Base-by-base conservation (phyloP, 176 grass and related monocot genomes). In the Pontederia paniculata region DNA sequence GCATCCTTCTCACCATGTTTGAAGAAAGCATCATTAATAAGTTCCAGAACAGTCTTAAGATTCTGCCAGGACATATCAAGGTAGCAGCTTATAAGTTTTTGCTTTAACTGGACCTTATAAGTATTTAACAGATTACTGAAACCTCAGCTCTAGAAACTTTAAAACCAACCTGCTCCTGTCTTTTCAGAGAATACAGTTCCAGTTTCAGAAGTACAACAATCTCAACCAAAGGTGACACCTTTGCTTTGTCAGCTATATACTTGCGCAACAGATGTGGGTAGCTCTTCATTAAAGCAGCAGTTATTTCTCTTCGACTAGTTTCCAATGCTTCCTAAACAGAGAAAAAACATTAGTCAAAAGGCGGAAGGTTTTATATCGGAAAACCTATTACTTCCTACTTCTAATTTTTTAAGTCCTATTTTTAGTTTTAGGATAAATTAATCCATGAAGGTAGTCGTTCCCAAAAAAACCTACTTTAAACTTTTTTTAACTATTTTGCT, bases 1-100 rank as follows among this genome's bases (percentile, higher is more conserved):
- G 83, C 65, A 59, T 78, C 86, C 77, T 97, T 97, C 62, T 97
- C 86, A 55, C 93, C 86, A 74, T 97, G 93, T 70, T 97, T 97
- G 62, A 97, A 97, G 64, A 97, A 97, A 15, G 86, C 93, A 84
- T 97, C 93, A 63, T 46, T 22, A 11, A 97, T 82, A 21, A 90
- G 77, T 68, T 97, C 83, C 72, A 97, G 68, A 68, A 74, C 71
- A 58, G 74, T 78, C 71, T 84, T 97, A 70, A 97, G 90, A 84
- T 97, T 78, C 93, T 97, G 72, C 64, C 75, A 71, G 50, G 23
- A 16, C 23, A 63, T 9, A 69, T n/a, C 0, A 52, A 23, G 23
- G 43, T n/a, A 61, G 60, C 28, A 61, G 20, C 56, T 23, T 62
- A 52, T 62, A 28, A 52, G 25, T 13, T 20, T 17, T 14, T 50